Conservation (phyloP, 2,329 filamentous ascomycete species). For the Reticulascus tulasneorum region DNA sequence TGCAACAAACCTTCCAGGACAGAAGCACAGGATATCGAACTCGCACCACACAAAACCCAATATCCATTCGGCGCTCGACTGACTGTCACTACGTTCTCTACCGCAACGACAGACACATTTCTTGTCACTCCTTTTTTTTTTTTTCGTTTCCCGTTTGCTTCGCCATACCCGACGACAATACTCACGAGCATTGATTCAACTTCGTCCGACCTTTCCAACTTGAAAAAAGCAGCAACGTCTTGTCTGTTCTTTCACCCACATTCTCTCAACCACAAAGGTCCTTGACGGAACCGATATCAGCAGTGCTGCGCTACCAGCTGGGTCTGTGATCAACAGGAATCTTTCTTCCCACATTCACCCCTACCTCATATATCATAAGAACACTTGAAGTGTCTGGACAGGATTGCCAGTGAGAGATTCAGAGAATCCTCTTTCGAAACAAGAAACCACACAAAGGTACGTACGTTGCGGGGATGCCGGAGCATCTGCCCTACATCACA, state of each 20-base stretch:
- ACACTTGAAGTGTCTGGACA: constrained; percentile 2
- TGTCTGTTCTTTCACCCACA: constrained; percentile 18
- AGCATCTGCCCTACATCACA: too few species aligned
- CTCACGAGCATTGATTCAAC: too few species aligned
- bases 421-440: constrained; percentile 7
- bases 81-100: constrained; percentile 8
- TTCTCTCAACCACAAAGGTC: constrained; percentile 13
- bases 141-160: too few species aligned
- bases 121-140: constrained; percentile 17
- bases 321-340: constrained; percentile 15
- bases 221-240: constrained; percentile 8
- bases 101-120: constrained; percentile 5
- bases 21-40: constrained; percentile 14
- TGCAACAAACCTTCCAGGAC: constrained; percentile 15
- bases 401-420: constrained; percentile 7
- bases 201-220: constrained; percentile 13
- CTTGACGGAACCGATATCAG: constrained; percentile 20
- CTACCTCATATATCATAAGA: constrained; percentile 5
- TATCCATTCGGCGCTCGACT: constrained; percentile 8
- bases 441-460: too few species aligned
- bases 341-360: constrained; percentile 4
- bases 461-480: too few species aligned
- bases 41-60: too few species aligned
- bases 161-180: constrained; percentile 2
- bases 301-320: constrained; percentile 17